These are phyloP conservation scores for Trichocladium antarcticum DNA, from an alignment of 495 filamentous ascomycete species.

Conservation along the genomic window DNA sequence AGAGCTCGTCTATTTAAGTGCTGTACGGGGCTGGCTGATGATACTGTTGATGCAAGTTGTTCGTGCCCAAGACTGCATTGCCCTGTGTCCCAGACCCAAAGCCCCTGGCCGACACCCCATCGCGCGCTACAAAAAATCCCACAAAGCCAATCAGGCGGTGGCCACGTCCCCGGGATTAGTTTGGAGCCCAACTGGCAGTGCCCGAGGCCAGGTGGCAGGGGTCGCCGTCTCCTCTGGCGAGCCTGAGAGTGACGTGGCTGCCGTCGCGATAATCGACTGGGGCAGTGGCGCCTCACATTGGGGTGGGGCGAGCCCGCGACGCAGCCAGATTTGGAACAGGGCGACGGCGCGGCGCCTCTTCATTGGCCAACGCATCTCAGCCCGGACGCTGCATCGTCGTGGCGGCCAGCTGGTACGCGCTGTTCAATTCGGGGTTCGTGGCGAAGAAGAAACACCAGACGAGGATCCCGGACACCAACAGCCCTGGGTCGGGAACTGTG, in stretches of 20 bases:
- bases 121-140: slow-evolving; percentile 5
- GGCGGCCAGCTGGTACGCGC: not conserved
- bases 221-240: not conserved
- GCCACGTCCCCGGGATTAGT: slow-evolving; percentile 1
- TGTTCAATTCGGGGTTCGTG: too few relatives aligned
- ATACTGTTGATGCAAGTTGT: not conserved
- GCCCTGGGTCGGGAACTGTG: too few relatives aligned
- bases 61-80: not conserved
- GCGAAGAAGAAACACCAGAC: too few relatives aligned
- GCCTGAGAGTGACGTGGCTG: slow-evolving; percentile 9
- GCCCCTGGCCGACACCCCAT: not conserved
- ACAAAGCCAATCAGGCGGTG: not conserved
- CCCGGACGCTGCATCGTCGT: not conserved
- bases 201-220: slow-evolving; percentile 5
- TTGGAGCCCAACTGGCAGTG: slow-evolving; percentile 3
- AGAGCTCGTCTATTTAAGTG: too few relatives aligned
- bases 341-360: not conserved
- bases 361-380: slow-evolving; percentile 1
- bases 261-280: slow-evolving; percentile 3
- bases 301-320: slow-evolving; percentile 1
- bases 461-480: too few relatives aligned
- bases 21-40: not conserved
- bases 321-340: not conserved
- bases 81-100: not conserved
- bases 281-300: slow-evolving; percentile 1